A percentile compares a stretch with the other conserved stretches of the same genome.
phyloP scores from a whole-genome alignment of 352 stramenopile species.

The Phytophthora boehmeriae region DNA sequence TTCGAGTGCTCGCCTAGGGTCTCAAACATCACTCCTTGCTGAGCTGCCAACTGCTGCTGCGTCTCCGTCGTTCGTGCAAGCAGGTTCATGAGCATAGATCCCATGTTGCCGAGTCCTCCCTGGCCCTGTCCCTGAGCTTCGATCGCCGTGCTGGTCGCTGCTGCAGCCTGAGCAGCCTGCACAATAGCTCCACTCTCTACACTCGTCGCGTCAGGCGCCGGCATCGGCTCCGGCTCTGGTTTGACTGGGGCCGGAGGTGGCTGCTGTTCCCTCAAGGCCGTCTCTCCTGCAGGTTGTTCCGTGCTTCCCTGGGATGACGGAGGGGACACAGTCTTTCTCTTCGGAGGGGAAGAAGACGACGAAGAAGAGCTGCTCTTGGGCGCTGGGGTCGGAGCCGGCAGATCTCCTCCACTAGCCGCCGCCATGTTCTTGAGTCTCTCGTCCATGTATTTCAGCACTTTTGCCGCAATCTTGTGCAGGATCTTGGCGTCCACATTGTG shows the following conservation, averaged over 20 bases:
- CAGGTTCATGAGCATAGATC: conserved; percentile 89
- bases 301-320: conserved; percentile 31
- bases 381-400: conserved; percentile 8
- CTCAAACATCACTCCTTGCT: conserved; percentile 89
- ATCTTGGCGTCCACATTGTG: conserved; percentile 81
- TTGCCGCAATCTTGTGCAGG: conserved; percentile 86
- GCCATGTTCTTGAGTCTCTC: conserved; percentile 68
- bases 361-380: conserved; percentile 25
- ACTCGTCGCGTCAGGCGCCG: conserved; percentile 19
- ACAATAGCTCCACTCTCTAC: conserved; percentile 51
- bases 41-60: conserved; percentile 83
- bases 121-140: conserved; percentile 68
- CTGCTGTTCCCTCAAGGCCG: conserved; percentile 54
- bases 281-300: conserved; percentile 65
- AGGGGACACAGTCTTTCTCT: conserved; percentile 31
- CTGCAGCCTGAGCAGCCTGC: conserved; percentile 35
- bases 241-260: conserved; percentile 38
- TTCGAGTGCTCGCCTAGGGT: conserved; percentile 83
- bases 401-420: conserved; percentile 24
- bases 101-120: conserved; percentile 81
- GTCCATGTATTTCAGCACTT: conserved; percentile 90
- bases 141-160: conserved; percentile 61
- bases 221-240: conserved; percentile 26
- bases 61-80: conserved; percentile 84
- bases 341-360: conserved; percentile 25